Evolutionary conservation across 1,284 basidiomycete species (phyloP), one percentile per base, ranked within the genome.

Genomic region (Agaricales sp.): DNA sequence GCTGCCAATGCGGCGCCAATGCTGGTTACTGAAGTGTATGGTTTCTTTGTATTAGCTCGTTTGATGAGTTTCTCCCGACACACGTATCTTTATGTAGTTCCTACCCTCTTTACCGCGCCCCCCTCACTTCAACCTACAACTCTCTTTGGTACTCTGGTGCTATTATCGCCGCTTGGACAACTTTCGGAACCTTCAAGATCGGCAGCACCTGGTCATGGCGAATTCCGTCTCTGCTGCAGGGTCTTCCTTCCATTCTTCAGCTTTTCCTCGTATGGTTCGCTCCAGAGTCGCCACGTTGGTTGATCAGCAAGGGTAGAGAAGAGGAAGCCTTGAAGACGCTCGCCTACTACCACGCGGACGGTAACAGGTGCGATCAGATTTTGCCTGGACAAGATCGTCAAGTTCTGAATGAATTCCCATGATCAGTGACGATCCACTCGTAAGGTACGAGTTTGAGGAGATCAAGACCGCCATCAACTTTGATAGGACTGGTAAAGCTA

Each of bases 331-430:
- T 83, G 23, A 62, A 70, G 43, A 75, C 70, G 2, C 70, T 87
- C 23, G 83, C 83, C 1, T 81, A 86, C 62, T 87, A 86, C 62
- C 85, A 87, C 54, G 82, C 82, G 19, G 80, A 86, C 52, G 75
- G 82, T 52, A 74, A 87, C 50, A 77, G 77, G 45, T 63, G 79
- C 16, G 82, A 87, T 60, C 75, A 50, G 11, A 11, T 11, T 35
- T n/a, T 8, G 11, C 11, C 11, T 35, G n/a, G 77, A 74, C 56
- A 78, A 82, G 59, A 75, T 76, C 51, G 67, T 84, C 63, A 75
- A 72, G 55, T 64, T 71, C 2, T n/a, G n/a, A n/a, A n/a, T n/a
- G n/a, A n/a, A n/a, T n/a, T 77, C 76, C 4, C 68, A 80, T 54
- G 62, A 61, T 3, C 66, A 75, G 47, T 78, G n/a, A n/a, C 81